phyloP scores from a whole-genome alignment of 305 asterid genomes.

The Solanum hybrid region DNA sequence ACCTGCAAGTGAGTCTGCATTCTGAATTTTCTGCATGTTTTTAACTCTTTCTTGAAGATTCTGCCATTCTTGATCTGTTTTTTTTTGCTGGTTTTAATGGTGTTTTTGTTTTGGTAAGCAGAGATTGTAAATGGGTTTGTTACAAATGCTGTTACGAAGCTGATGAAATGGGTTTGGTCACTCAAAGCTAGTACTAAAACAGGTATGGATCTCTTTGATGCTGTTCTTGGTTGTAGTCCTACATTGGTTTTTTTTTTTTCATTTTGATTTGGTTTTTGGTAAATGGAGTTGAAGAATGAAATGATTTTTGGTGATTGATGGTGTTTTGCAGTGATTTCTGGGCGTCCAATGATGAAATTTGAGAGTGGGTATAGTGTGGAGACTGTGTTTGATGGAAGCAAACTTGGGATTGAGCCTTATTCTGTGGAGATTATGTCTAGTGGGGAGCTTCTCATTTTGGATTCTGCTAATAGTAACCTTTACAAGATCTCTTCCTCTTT shows the following conservation, averaged over 20 bases:
- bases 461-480: constrained; percentile 82
- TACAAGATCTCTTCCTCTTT: constrained; percentile 80
- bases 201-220: constrained; percentile 32
- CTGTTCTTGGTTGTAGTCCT: neutral
- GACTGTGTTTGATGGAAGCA: constrained; percentile 97
- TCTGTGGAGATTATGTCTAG: constrained; percentile 62
- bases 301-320: neutral
- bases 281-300: neutral
- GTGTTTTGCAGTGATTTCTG: constrained; percentile 44
- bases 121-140: constrained; percentile 73
- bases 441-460: constrained; percentile 88
- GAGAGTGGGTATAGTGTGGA: constrained; percentile 92
- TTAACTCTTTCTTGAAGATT: constrained; percentile 8
- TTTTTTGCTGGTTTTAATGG: neutral
- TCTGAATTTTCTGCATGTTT: constrained; percentile 13
- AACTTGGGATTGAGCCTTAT: constrained; percentile 90
- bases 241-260: neutral
- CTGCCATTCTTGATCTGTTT: constrained; percentile 27
- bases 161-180: constrained; percentile 75
- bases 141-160: constrained; percentile 61
- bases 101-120: constrained; percentile 15
- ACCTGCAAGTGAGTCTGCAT: constrained; percentile 63
- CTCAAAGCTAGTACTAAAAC: constrained; percentile 70
- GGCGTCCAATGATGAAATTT: constrained; percentile 85
- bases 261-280: neutral